phyloP scores from a whole-genome alignment of 306 rosid species.

The Gynostemma pentaphyllum region DNA sequence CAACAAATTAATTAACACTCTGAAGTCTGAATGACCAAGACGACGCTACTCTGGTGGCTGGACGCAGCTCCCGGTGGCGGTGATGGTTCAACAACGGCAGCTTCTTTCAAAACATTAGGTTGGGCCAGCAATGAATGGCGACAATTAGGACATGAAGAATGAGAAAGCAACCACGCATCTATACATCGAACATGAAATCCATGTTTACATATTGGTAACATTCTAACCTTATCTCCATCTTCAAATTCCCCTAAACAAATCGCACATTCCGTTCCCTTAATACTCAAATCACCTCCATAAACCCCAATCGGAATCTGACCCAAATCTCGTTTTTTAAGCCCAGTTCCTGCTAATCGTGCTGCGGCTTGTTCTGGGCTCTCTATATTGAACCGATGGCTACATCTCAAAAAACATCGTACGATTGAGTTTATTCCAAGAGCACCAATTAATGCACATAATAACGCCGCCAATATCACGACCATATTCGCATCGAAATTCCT shows the following conservation, averaged over 20 bases:
- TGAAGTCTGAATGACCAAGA: conserved; percentile 17
- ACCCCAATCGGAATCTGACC: conserved; percentile 38
- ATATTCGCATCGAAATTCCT: conserved; percentile 49
- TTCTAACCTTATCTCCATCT: conserved; percentile 39
- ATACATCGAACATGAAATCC: conserved; percentile 57
- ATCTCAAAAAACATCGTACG: conserved; percentile 33
- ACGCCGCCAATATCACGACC: conserved; percentile 44
- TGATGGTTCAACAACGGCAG: background rate
- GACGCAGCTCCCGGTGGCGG: conserved; percentile 14
- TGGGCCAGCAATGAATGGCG: conserved; percentile 33
- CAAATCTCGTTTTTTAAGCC: conserved; percentile 37
- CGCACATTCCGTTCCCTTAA: conserved; percentile 48
- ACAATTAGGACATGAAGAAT: conserved; percentile 59
- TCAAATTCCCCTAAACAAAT: conserved; percentile 52
- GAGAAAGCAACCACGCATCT: conserved; percentile 45
- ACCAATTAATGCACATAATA: conserved; percentile 34
- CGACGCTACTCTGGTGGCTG: conserved; percentile 9
- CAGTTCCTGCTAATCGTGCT: conserved; percentile 23
- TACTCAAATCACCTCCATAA: conserved; percentile 16
- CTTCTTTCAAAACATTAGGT: background rate
- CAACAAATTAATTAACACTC: background rate
- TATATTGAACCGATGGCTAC: conserved; percentile 20
- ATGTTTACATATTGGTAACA: conserved; percentile 55
- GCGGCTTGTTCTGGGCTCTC: conserved; percentile 25
- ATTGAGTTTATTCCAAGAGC: conserved; percentile 49